These are phyloP conservation scores for Volvox carteri DNA, from an alignment of 163 green algal species.

Conservation along the genomic window DNA sequence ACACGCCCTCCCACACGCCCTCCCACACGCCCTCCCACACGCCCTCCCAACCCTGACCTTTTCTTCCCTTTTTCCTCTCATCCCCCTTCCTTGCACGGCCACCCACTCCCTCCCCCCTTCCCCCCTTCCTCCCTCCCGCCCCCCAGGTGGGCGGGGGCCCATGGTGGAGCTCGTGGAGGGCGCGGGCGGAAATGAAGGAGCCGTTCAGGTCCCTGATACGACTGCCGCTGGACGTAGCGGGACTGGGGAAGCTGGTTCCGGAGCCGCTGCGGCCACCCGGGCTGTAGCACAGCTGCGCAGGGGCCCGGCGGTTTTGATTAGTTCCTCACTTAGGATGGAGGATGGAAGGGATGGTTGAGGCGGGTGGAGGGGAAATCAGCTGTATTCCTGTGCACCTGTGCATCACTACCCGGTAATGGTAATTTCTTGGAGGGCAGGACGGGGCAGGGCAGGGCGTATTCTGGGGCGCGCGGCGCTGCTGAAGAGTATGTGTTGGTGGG, in stretches of 20 bases:
- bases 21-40: neutral
- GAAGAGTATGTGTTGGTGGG: no score
- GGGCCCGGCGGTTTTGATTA: no score
- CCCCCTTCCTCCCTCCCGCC: neutral
- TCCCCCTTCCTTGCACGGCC: neutral
- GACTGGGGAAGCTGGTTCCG: constrained; percentile 70
- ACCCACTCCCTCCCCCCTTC: neutral
- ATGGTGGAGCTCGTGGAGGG: constrained; percentile 87
- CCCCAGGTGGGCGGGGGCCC: constrained; percentile 87
- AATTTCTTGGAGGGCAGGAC: no score
- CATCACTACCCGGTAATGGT: no score
- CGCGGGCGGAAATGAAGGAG: constrained; percentile 85
- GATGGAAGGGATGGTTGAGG: no score
- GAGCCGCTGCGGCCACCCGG: constrained; percentile 76
- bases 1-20: no score
- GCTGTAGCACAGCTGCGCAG: constrained; percentile 76
- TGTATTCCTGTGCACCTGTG: no score
- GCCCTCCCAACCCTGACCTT: neutral
- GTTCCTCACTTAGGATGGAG: no score
- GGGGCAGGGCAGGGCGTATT: no score
- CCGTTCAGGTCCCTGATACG: constrained; percentile 84
- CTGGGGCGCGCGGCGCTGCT: no score
- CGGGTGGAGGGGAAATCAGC: no score
- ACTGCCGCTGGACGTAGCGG: constrained; percentile 85
- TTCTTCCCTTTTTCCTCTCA: neutral